Base-by-base conservation (phyloP, 805 yeast genomes). In the Kodamaea leandrae region DNA sequence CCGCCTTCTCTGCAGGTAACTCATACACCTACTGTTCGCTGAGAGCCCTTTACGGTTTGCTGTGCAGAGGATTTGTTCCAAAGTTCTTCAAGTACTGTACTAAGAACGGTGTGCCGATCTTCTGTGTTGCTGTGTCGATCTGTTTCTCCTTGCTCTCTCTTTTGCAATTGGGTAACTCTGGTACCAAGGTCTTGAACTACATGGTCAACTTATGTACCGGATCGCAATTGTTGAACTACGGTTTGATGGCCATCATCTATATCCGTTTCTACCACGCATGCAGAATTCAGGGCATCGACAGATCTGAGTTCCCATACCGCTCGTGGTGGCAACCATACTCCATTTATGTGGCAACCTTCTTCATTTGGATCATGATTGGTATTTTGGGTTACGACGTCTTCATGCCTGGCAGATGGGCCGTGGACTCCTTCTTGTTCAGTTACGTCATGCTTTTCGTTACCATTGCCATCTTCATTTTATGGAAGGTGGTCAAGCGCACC, bases 371-470 rank as follows among this genome's bases (percentile, higher is more conserved):
- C 4, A 71, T 43, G 57, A 66, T 42, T 71, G 86, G 86, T 54
- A 77, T 51, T 61, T 78, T 58, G 63, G 95, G 95, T 4, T 87
- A 84, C 63, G 64, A 74, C 2, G 85, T 81, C 1, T 86, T 87
- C 60, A 58, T 81, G 33, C 80, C 81, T 10, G 86, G 84, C 4
- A 55, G 65, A 41, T 86, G 91, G 89, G 58, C 70, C 14, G 71
- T 72, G 14, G 70, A 79, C 43, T 64, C 70, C 6, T 87, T 87
- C 62, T 66, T 86, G 50, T 84, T 78, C 61, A 76, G 76, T 53
- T 87, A 87, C 54, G 66, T 87, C 44, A 82, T 84, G 82, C 72
- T 86, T 9, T 85, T 86, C 44, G 60, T 69, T 14, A 48, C 59
- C 4, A 39, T 60, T 29, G 66, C 54, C 4, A 56, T 62, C n/a